Evolutionary conservation across 2,329 filamentous ascomycete species (phyloP), one percentile per base, ranked within the genome.

Genomic region (Myriosclerotinia curreyana): DNA sequence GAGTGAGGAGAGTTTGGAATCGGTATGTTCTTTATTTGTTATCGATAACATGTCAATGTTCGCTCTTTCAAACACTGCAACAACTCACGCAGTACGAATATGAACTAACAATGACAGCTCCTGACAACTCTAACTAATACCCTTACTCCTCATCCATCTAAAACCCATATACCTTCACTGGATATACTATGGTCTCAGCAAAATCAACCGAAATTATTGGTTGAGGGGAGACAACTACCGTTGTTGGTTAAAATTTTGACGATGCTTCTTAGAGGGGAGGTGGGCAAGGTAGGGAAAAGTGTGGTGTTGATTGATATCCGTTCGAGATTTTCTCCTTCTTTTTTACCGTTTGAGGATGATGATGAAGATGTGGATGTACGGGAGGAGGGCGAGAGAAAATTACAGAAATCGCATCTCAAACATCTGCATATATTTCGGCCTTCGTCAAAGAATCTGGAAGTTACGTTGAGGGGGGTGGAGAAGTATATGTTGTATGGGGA

Each of bases 281-380:
- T 14, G 11, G 36, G 15, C 1, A 46, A 48, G 34, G 5, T 12
- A 9, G 49, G 36, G 2, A 63, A 63, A n/a, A 50, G 42, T n/a
- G 61, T 63, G 4, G 61, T 63, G 3, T 34, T 88, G 8, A 70
- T 88, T 55, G 86, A 88, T 69, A 72, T 81, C 1, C 82, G 85
- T 53, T 76, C 77, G 11, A 78, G 79, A 11, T 88, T 88, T 67
- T 83, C 86, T 65, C 74, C 79, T 2, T 80, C 70, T 5, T 68
- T 72, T 55, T 56, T 75, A 0, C 2, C 14, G 3, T 42, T 60
- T 15, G 15, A 15, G 11, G 5, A 25, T 9, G 36, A 40, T 6
- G 28, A 31, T 3, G 36, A 40, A 12, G 1, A 31, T 66, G 0
- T n/a, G 48, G n/a, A 55, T 11, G 20, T 4, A 22, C 3, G 25